Evolutionary conservation across 305 asterid genomes (phyloP).

Genomic region (Fraxinus albicans): DNA sequence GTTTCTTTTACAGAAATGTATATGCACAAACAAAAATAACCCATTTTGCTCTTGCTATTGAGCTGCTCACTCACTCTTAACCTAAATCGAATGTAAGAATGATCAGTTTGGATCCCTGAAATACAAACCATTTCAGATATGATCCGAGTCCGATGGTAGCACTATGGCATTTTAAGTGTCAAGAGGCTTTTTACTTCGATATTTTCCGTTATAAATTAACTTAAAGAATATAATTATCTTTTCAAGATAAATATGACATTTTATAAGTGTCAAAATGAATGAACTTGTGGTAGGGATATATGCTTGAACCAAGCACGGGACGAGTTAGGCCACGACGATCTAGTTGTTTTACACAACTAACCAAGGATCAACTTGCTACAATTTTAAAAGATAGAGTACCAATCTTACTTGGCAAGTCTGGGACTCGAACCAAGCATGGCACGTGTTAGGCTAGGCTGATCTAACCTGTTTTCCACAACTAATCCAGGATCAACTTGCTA

Average conservation of each 20-base stretch:
- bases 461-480: not conserved
- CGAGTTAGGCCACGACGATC: not conserved
- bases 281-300: not conserved
- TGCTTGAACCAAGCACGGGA: not conserved
- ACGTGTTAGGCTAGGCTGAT: not conserved
- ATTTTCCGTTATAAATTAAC: not conserved
- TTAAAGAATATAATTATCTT: not conserved
- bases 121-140: not conserved
- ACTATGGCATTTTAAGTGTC: not conserved
- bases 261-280: not conserved
- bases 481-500: not conserved
- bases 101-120: not conserved
- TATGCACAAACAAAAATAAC: not conserved
- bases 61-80: not conserved
- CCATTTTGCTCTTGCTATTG: not conserved
- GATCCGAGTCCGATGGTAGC: not conserved
- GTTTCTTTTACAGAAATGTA: not conserved
- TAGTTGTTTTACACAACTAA: not conserved
- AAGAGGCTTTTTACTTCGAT: not conserved
- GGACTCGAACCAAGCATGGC: not conserved
- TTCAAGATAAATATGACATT: not conserved
- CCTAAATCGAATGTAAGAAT: not conserved
- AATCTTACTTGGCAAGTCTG: not conserved
- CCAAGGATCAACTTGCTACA: not conserved
- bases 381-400: not conserved